Conservation (phyloP, 2,329 filamentous ascomycete genomes). For the Arthroderma sp. region DNA sequence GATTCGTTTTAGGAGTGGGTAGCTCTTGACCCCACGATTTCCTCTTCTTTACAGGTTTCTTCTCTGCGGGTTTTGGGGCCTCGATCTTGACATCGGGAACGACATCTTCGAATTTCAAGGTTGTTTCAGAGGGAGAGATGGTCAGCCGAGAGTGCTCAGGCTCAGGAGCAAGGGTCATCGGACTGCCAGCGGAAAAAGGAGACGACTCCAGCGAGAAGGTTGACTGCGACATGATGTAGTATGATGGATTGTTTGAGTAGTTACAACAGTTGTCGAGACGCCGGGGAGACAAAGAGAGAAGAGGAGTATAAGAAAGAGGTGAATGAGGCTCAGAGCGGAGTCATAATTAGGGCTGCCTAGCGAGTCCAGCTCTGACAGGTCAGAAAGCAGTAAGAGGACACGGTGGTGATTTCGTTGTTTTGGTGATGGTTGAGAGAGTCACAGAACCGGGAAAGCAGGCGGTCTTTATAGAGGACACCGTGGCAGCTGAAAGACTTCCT, state of each 20-base stretch:
- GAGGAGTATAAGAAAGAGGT: neutral
- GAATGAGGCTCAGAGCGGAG: too few species aligned
- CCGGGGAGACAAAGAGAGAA: neutral
- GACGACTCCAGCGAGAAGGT: constrained; percentile 19
- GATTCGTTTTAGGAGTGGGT: constrained; percentile 89
- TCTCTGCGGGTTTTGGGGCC: constrained; percentile 35
- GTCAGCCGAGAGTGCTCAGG: constrained; percentile 25
- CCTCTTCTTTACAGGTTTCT: constrained; percentile 77
- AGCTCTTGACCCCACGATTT: constrained; percentile 98
- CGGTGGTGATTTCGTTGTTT: neutral
- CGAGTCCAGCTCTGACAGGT: too few species aligned
- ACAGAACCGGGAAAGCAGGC: neutral
- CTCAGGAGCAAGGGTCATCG: constrained; percentile 19
- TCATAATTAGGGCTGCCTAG: too few species aligned
- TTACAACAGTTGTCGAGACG: neutral
- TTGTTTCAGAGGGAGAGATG: constrained; percentile 29
- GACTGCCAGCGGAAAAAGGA: constrained; percentile 19
- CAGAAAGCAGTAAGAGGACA: neutral
- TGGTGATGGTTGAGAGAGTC: neutral
- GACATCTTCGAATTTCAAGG: constrained; percentile 16
- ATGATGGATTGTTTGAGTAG: neutral
- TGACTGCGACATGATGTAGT: constrained; percentile 1
- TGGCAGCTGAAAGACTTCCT: neutral
- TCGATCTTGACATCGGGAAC: constrained; percentile 15
- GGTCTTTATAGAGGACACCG: neutral